phyloP scores from a whole-genome alignment of 805 yeast species.

The Starmerella riodocensis region DNA sequence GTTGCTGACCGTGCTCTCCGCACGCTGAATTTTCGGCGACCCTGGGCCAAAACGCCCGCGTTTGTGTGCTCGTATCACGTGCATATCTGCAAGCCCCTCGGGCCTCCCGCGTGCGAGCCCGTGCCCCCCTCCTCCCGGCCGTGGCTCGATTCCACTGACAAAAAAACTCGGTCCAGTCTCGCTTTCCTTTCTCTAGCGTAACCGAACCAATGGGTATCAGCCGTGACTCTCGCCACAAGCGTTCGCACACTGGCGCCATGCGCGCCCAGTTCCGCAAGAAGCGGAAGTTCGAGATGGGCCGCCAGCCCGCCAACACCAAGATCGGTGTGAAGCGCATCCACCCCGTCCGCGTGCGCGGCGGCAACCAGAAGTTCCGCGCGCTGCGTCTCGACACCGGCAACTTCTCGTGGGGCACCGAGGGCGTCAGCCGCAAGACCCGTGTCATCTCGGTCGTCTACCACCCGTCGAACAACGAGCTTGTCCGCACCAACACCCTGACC shows the following conservation, averaged over 20 bases:
- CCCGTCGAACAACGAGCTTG: conserved; percentile 99
- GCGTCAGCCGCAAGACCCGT: conserved; percentile 98
- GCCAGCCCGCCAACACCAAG: conserved; percentile 99
- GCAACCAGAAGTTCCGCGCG: conserved; percentile 99
- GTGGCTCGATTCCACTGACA: conserved; percentile 5
- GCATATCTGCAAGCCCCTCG: not conserved
- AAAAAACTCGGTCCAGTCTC: conserved; percentile 5
- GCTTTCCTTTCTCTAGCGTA: conserved; percentile 9
- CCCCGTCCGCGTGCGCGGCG: conserved; percentile 99
- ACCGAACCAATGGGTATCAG: conserved; percentile 87
- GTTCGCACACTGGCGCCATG: conserved; percentile 99
- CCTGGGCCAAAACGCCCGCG: not conserved
- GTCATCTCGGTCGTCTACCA: conserved; percentile 95
- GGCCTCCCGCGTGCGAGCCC: not conserved
- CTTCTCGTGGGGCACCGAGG: conserved; percentile 99
- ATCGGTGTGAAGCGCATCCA: conserved; percentile 98
- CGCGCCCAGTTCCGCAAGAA: conserved; percentile 99
- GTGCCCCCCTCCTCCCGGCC: not conserved
- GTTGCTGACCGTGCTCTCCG: not conserved
- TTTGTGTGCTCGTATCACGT: not conserved
- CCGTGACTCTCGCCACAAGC: conserved; percentile 99
- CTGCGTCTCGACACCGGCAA: conserved; percentile 81
- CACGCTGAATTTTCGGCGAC: not conserved
- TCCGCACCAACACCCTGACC: conserved; percentile 98
- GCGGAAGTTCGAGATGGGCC: conserved; percentile 99